Evolutionary conservation across 768 basidiomycete genomes (phyloP), one percentile per base, ranked within the genome.

Genomic region (Fistulinella prunicolor): DNA sequence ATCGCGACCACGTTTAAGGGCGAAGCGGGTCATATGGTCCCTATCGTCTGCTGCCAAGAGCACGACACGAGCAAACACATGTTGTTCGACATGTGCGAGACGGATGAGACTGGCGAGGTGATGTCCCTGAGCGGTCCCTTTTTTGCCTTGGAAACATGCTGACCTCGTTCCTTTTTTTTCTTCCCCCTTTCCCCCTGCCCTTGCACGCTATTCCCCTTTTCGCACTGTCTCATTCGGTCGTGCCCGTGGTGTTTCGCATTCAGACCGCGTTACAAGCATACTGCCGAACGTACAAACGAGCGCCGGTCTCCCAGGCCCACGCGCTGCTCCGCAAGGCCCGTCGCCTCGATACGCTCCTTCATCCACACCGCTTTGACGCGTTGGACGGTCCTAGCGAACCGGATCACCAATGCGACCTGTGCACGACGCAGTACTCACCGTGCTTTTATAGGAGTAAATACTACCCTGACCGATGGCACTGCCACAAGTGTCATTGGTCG

Each of bases 261-360:
- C 55, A 96, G 94, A 92, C 91, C 9, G 89, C 92, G 0, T 76
- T 97, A 17, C 92, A 96, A 69, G 82, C 89, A 12, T 98, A 89
- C 64, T 86, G 85, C 44, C 80, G 80, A 50, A 76, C 80, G 10
- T 94, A 93, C 74, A 98, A 98, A 66, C 85, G 85, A 58, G 84
- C 86, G 7, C 73, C 76, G 1, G 70, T 83, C 3, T 72, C 73
- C 12, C 83, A 88, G 57, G 83, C 90, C 2, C 92, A 95, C 63
- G 88, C 83, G 2, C 77, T 94, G 6, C 78, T 96, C 21, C 88
- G 95, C 42, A 94, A 94, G 67, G 94, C 94, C 8, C 81, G 82
- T 16, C 81, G 92, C 16, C 73, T 97, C 17, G 95, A 97, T 61
- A 70, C 72, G 24, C 74, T 90, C 38, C 71, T 93, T 7, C 52